phyloP scores from a whole-genome alignment of 1,284 basidiomycete species.

The Boletus semigastroideus region DNA sequence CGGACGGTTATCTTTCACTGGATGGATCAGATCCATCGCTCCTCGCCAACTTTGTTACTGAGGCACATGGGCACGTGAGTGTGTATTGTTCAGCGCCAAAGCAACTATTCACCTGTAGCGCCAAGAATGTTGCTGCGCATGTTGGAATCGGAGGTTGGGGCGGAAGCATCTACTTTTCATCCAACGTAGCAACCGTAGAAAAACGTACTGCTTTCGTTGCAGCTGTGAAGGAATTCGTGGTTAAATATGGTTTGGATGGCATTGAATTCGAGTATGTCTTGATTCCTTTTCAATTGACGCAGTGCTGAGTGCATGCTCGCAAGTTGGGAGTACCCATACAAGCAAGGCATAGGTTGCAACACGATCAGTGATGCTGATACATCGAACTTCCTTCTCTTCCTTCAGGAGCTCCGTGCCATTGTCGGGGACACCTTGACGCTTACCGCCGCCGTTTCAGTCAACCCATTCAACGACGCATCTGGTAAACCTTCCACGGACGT shows the following conservation, averaged over 20 bases:
- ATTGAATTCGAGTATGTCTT: slow-evolving; percentile 28
- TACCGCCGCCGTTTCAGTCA: slow-evolving; percentile 56
- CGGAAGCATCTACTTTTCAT: slow-evolving; percentile 70
- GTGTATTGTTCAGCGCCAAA: neutral
- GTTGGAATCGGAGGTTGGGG: slow-evolving; percentile 84
- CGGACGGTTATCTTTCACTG: slow-evolving; percentile 40
- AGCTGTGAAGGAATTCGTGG: slow-evolving; percentile 59
- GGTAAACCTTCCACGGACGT: slow-evolving; percentile 58
- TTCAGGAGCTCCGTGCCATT: slow-evolving; percentile 44
- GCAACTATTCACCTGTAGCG: neutral
- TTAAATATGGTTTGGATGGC: slow-evolving; percentile 44
- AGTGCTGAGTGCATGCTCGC: neutral
- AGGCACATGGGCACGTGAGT: slow-evolving; percentile 47
- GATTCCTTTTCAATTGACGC: neutral
- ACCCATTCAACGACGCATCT: slow-evolving; percentile 52
- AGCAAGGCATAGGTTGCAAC: slow-evolving; percentile 47
- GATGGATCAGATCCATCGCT: slow-evolving; percentile 38
- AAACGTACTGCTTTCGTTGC: slow-evolving; percentile 69
- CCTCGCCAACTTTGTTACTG: slow-evolving; percentile 50
- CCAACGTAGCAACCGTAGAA: slow-evolving; percentile 54
- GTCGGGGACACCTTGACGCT: slow-evolving; percentile 47
- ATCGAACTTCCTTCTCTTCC: slow-evolving; percentile 44
- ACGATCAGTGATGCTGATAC: slow-evolving; percentile 43
- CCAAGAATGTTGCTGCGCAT: slow-evolving; percentile 62
- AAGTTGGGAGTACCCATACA: slow-evolving; percentile 54